A percentile compares a stretch with the other conserved stretches of the same genome.
Evolutionary conservation across 192 early-diverging fungal genomes (phyloP).

Genomic region (Funneliformis geosporum): DNA sequence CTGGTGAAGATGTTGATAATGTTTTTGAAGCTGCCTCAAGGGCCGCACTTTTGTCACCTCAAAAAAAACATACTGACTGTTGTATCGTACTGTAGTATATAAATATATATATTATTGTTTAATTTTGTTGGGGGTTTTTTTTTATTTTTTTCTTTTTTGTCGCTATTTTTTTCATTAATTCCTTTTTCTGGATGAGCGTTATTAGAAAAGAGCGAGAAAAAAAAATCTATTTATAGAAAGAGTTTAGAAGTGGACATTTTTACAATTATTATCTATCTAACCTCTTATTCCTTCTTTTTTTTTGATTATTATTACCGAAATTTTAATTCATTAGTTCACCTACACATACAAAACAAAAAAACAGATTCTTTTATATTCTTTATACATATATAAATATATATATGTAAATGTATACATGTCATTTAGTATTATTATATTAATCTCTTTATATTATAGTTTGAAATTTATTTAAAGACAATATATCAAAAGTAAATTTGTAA

Average conservation of each 20-base stretch:
- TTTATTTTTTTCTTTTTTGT: not conserved
- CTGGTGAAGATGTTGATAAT: constrained; percentile 67
- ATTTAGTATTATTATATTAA: no score
- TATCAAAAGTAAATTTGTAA: not conserved
- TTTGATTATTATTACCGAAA: not conserved
- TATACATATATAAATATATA: no score
- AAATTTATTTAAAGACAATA: not conserved
- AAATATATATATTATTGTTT: not conserved
- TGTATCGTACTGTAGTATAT: constrained; percentile 10
- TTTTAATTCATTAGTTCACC: not conserved
- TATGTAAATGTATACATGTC: no score
- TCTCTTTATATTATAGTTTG: no score
- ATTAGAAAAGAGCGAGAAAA: not conserved
- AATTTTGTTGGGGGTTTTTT: no score
- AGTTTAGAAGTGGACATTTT: not conserved
- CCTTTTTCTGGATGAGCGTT: no score
- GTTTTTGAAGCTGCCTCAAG: constrained; percentile 54
- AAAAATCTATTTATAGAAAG: not conserved
- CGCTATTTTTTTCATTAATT: no score
- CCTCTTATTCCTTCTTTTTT: not conserved
- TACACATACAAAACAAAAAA: not conserved
- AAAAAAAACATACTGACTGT: not conserved
- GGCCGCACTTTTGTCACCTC: constrained; percentile 38
- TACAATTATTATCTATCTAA: not conserved
- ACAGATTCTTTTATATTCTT: not conserved